Evolutionary conservation across 306 rosid genomes (phyloP).

Genomic region (Hippophae rhamnoides): DNA sequence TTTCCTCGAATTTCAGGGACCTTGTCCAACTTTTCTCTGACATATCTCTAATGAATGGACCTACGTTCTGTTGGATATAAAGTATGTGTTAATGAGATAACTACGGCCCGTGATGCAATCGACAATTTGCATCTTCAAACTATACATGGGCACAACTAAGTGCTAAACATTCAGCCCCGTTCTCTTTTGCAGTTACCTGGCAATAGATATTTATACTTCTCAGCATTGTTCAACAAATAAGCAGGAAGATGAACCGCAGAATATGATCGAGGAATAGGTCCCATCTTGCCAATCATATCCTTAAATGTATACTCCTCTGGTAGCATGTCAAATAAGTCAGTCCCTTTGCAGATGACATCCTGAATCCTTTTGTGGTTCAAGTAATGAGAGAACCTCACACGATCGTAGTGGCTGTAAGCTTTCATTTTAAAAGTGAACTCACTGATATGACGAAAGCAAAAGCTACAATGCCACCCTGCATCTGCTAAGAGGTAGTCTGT

Average conservation of each 20-base stretch:
- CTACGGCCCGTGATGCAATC: conserved; percentile 12
- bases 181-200: conserved; percentile 79
- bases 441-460: conserved; percentile 60
- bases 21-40: conserved; percentile 15
- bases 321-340: conserved; percentile 73
- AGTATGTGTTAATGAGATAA: conserved; percentile 9
- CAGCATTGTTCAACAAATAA: conserved; percentile 54
- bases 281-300: conserved; percentile 81
- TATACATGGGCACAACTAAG: conserved; percentile 4
- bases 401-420: conserved; percentile 72
- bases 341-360: conserved; percentile 60
- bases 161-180: conserved; percentile 41
- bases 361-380: conserved; percentile 57
- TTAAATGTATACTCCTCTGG: conserved; percentile 78
- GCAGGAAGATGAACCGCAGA: conserved; percentile 82
- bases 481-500: conserved; percentile 47
- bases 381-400: conserved; percentile 67
- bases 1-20: conserved; percentile 18
- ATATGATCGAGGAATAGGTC: conserved; percentile 67
- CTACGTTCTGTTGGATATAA: conserved; percentile 21
- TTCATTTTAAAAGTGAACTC: conserved; percentile 77
- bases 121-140: conserved; percentile 7
- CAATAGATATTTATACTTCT: conserved; percentile 48
- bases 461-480: conserved; percentile 90
- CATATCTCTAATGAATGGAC: conserved; percentile 23